Conservation (phyloP, 192 early-diverging fungal species). For the Chytriomyces hyalinus region DNA sequence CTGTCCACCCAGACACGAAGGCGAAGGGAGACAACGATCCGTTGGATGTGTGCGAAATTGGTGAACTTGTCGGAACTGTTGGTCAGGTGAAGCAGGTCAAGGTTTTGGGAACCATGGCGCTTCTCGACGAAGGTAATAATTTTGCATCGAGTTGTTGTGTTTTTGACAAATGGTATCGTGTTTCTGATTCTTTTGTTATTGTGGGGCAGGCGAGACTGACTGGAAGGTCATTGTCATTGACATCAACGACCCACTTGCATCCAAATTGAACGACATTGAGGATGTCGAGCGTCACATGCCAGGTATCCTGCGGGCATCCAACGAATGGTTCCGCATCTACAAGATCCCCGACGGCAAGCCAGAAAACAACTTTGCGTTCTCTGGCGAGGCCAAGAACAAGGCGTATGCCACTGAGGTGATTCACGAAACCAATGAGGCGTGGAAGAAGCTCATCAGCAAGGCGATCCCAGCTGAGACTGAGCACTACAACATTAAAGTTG, state of each 20-base stretch:
- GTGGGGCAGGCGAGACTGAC: conserved; percentile 81
- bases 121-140: conserved; percentile 85
- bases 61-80: conserved; percentile 86
- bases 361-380: conserved; percentile 99
- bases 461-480: conserved; percentile 66
- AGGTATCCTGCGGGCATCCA: conserved; percentile 92
- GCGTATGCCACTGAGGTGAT: conserved; percentile 90
- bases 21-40: conserved; percentile 97
- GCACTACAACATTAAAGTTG: conserved; percentile 72
- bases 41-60: conserved; percentile 97
- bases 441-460: conserved; percentile 81
- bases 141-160: background rate
- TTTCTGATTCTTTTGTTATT: conserved; percentile 7
- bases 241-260: conserved; percentile 94
- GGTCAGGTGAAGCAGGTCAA: conserved; percentile 99
- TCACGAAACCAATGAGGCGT: conserved; percentile 92
- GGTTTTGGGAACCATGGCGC: conserved; percentile 96
- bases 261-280: conserved; percentile 98
- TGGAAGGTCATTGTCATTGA: conserved; percentile 99
- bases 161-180: background rate
- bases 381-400: conserved; percentile 72
- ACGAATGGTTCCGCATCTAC: conserved; percentile 99
- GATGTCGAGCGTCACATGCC: conserved; percentile 98
- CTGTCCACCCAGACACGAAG: conserved; percentile 91
- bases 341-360: conserved; percentile 99